Percentiles rank a stretch among this genome's conserved stretches.
phyloP scores from a whole-genome alignment of 2,329 filamentous ascomycete genomes.

The Furcasterigmium furcatum region DNA sequence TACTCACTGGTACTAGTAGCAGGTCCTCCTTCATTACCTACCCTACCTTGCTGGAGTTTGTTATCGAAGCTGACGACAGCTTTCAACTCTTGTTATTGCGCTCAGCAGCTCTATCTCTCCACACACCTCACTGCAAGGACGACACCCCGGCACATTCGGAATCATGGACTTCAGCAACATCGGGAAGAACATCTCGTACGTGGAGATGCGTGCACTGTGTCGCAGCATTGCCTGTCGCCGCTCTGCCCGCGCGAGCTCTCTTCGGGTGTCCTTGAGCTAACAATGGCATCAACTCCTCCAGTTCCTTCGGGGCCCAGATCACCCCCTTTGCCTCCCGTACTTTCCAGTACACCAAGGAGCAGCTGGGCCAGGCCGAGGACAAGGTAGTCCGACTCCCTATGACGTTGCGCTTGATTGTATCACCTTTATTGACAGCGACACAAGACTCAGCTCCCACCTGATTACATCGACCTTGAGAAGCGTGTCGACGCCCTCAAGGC shows the following conservation, averaged over 20 bases:
- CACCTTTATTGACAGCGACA: conserved; percentile 1
- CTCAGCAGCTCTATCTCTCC: no score
- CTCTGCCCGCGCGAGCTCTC: neutral
- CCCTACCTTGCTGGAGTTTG: no score
- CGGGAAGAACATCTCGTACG: conserved; percentile 53
- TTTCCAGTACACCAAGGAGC: conserved; percentile 97
- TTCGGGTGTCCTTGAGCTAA: conserved; percentile 22
- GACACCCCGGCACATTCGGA: no score
- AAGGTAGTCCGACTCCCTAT: conserved; percentile 54
- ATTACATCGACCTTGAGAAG: conserved; percentile 99
- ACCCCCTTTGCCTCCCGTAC: conserved; percentile 91
- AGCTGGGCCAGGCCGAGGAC: conserved; percentile 90
- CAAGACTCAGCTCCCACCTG: conserved; percentile 90
- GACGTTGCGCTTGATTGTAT: neutral
- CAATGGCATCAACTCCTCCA: conserved; percentile 22
- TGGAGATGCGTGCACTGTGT: conserved; percentile 6
- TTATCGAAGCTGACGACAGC: no score
- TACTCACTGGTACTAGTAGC: no score
- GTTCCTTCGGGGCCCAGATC: conserved; percentile 72
- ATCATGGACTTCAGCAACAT: conserved; percentile 61
- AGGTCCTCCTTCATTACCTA: no score
- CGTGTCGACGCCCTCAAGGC: conserved; percentile 95
- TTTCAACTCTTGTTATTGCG: no score
- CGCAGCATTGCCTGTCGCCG: neutral
- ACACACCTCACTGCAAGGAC: no score